Conservation (phyloP, 176 grass and related monocot species). For the Zoysia pacifica region DNA sequence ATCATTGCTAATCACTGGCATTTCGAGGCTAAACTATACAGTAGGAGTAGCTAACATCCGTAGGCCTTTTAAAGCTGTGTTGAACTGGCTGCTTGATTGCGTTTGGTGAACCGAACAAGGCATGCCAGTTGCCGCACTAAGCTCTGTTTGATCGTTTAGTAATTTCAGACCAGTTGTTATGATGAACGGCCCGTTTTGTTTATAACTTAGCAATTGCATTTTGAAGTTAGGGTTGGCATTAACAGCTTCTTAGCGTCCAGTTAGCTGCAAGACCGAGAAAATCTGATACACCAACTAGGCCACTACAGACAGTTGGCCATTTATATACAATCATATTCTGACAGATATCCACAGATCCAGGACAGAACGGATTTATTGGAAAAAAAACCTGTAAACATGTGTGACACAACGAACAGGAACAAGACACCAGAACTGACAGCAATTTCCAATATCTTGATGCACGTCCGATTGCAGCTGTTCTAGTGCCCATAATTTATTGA, state of each 20-base stretch:
- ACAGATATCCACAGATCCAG: neutral
- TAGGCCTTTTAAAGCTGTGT: no score
- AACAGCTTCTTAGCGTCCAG: conserved; percentile 15
- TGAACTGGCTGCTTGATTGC: conserved; percentile 17
- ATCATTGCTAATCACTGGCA: neutral
- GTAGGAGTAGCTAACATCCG: no score
- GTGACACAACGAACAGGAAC: neutral
- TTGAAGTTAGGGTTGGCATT: neutral
- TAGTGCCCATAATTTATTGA: neutral
- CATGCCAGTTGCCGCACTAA: conserved; percentile 27
- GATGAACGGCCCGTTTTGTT: neutral
- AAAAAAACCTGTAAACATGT: conserved; percentile 19
- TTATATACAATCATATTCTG: neutral
- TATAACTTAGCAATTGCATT: neutral
- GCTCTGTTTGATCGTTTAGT: conserved; percentile 16
- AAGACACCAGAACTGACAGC: conserved; percentile 13
- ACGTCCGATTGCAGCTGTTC: neutral
- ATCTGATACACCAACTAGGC: neutral
- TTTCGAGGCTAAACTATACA: neutral
- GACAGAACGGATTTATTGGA: conserved; percentile 15
- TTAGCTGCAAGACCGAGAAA: conserved; percentile 22
- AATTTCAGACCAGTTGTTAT: conserved; percentile 3
- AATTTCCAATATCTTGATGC: neutral
- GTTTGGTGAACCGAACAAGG: conserved; percentile 23
- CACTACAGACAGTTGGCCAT: neutral